phyloP scores from a whole-genome alignment of 1,284 basidiomycete species.

The Rhizoctonia solani region DNA sequence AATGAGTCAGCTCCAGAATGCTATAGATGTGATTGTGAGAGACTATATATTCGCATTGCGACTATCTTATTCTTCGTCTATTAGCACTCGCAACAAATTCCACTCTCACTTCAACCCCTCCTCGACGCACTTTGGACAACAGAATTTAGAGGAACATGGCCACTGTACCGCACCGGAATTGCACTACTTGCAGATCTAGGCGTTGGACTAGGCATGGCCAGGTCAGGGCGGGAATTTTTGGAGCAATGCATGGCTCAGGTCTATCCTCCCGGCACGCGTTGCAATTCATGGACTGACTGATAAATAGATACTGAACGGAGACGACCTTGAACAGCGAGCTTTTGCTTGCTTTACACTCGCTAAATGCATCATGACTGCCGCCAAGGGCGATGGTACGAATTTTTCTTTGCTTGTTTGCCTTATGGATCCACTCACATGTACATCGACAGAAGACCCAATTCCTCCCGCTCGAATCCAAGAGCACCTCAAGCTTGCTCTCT shows the following conservation, averaged over 20 bases:
- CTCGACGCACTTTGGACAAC: conserved; percentile 74
- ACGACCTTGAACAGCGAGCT: conserved; percentile 74
- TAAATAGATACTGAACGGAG: conserved; percentile 65
- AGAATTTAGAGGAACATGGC: conserved; percentile 71
- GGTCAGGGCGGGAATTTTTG: conserved; percentile 62
- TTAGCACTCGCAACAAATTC: conserved; percentile 59
- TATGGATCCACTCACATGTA: not conserved
- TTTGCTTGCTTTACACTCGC: conserved; percentile 71
- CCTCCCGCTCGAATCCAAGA: conserved; percentile 16
- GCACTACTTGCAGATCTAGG: conserved; percentile 74
- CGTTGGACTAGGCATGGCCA: conserved; percentile 73
- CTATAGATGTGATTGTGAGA: conserved; percentile 22
- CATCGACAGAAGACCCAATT: conserved; percentile 21
- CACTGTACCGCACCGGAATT: conserved; percentile 65
- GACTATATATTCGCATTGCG: conserved; percentile 1
- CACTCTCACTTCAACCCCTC: conserved; percentile 64
- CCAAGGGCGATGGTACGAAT: conserved; percentile 39
- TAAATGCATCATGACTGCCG: conserved; percentile 64
- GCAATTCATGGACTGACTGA: not conserved
- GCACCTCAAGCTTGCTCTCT: conserved; percentile 57
- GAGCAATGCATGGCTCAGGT: conserved; percentile 82
- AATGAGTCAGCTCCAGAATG: conserved; percentile 11
- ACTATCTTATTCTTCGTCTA: conserved; percentile 21
- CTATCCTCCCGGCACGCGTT: not conserved
- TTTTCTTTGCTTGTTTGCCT: not conserved